These are phyloP conservation scores for Pogostemon cablin DNA, from an alignment of 257 asterid genomes.

Conservation along the genomic window DNA sequence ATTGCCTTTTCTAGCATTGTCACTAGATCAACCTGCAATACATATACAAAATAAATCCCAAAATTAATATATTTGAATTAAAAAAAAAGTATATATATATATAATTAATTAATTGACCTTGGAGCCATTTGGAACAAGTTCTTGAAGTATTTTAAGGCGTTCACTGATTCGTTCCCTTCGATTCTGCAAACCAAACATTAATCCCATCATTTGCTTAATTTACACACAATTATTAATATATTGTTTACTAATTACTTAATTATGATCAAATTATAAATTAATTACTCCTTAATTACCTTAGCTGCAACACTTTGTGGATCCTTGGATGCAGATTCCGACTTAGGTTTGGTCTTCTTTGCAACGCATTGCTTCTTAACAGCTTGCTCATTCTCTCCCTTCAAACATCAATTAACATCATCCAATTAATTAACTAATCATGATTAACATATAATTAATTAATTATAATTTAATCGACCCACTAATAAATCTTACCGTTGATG, in stretches of 20 bases:
- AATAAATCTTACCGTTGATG: conserved; percentile 42
- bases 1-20: conserved; percentile 95
- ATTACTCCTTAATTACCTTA: conserved; percentile 49
- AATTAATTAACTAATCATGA: no score
- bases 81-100: not conserved
- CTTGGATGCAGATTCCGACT: conserved; percentile 46
- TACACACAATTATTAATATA: not conserved
- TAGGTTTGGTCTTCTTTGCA: conserved; percentile 51
- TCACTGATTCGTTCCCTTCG: conserved; percentile 87
- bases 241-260: no score
- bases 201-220: conserved; percentile 16
- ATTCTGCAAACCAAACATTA: conserved; percentile 57
- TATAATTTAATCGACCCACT: not conserved
- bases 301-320: conserved; percentile 96
- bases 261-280: no score
- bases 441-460: no score
- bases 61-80: not conserved
- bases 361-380: conserved; percentile 68
- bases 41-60: not conserved
- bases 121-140: conserved; percentile 91
- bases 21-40: conserved; percentile 84
- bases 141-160: conserved; percentile 78
- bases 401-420: not conserved
- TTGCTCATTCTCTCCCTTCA: conserved; percentile 62
- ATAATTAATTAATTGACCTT: conserved; percentile 48